Evolutionary conservation across 345 rosid genomes (phyloP), one percentile per base, ranked within the genome.

Genomic region (Syzygium grande): DNA sequence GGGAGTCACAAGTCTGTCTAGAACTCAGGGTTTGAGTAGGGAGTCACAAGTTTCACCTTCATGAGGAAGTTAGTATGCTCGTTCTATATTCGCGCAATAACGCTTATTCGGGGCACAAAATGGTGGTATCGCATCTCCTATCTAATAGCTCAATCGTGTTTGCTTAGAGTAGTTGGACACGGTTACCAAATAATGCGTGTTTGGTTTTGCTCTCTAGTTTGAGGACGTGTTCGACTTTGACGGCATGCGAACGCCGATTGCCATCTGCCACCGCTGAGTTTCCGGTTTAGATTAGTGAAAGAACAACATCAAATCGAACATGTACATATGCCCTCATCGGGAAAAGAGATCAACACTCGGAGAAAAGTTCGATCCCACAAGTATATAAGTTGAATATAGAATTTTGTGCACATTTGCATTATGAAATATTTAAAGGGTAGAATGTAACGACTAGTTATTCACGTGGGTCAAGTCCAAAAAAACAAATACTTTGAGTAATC

Each of bases 401-500:
- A 61, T 9, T 2, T 0, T 61, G 5, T 13, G 34, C n/a, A 61
- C 19, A 14, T 61, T n/a, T 0, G 2, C 30, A n/a, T 61, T 61
- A 13, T 8, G 4, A 61, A 61, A n/a, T 61, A 61, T n/a, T 17
- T n/a, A 61, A n/a, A n/a, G 14, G n/a, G 1, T n/a, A 61, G 0
- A 61, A n/a, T 61, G 34, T 27, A 12, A 59, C 12, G 17, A 5
- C 68, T 5, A 5, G 12, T 59, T 27, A 25, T 59, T 59, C 4
- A 5, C 16, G 14, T 59, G 8, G 30, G 34, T 12, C 16, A 27
- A 59, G 34, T 59, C n/a, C 30, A 15, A 2, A 27, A 27, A 59
- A 11, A 1, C 1, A 7, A 27, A 1, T 59, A 7, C 4, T 61
- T 2, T 61, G 16, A n/a, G 19, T 61, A 14, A n/a, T 29, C 29